phyloP scores from a whole-genome alignment of 108 stramenopile genomes.

The Cylindrotheca closterium region DNA sequence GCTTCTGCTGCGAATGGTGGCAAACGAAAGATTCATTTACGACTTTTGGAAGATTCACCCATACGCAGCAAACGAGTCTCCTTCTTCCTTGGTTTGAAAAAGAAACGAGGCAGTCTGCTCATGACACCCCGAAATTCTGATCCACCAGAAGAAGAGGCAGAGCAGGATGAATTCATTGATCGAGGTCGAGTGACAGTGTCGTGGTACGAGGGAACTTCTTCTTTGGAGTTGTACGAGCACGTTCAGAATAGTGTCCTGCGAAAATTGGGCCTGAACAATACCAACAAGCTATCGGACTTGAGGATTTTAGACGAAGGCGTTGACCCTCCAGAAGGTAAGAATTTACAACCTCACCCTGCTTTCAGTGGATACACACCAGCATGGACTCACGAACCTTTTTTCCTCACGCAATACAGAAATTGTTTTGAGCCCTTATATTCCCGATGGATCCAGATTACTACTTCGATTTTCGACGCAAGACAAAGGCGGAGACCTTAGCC shows the following conservation, averaged over 20 bases:
- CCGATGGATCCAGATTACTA: slow-evolving; percentile 68
- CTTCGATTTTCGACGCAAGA: slow-evolving; percentile 55
- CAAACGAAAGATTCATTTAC: slow-evolving; percentile 35
- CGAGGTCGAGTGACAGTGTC: slow-evolving; percentile 67
- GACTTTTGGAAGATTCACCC: slow-evolving; percentile 23
- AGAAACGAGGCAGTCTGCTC: neutral
- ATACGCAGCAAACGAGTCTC: neutral
- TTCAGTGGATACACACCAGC: neutral
- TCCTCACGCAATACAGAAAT: slow-evolving; percentile 51
- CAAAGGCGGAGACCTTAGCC: slow-evolving; percentile 24
- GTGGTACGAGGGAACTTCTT: slow-evolving; percentile 83
- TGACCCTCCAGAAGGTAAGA: slow-evolving; percentile 74
- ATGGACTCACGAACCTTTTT: neutral
- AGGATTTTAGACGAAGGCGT: slow-evolving; percentile 66
- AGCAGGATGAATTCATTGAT: slow-evolving; percentile 14
- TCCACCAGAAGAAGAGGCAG: slow-evolving; percentile 14
- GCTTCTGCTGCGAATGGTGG: too few relatives aligned
- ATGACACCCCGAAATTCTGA: neutral
- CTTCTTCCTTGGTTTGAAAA: neutral
- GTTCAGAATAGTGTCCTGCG: slow-evolving; percentile 64
- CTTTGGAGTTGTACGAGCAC: slow-evolving; percentile 70
- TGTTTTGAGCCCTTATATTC: slow-evolving; percentile 76
- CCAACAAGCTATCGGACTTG: slow-evolving; percentile 50
- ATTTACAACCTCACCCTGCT: neutral
- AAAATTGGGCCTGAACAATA: slow-evolving; percentile 40